These are phyloP conservation scores for Hirschfeldia incana DNA, from an alignment of 345 rosid genomes.

Conservation along the genomic window DNA sequence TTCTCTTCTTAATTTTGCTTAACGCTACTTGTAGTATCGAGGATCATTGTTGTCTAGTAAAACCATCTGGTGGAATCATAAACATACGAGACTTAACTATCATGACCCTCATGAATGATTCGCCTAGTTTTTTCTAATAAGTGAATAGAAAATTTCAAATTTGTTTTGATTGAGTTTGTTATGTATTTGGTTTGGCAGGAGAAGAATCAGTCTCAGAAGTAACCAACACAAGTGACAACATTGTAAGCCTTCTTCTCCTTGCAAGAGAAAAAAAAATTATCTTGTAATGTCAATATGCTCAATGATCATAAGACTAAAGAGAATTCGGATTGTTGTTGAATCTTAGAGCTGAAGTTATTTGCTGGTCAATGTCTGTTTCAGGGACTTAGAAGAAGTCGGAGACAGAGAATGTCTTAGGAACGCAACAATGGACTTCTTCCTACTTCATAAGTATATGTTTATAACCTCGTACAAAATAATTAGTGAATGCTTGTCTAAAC, in stretches of 20 bases:
- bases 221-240: constrained; percentile 25
- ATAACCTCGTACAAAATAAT: constrained; percentile 6
- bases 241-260: constrained; percentile 21
- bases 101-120: neutral
- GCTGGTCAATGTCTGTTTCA: constrained; percentile 13
- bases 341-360: neutral
- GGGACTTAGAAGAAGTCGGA: constrained; percentile 36
- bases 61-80: constrained; percentile 7
- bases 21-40: neutral
- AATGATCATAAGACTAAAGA: neutral
- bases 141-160: neutral
- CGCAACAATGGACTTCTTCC: constrained; percentile 1
- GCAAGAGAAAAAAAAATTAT: neutral
- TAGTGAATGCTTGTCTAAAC: neutral
- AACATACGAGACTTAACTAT: neutral
- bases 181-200: constrained; percentile 16
- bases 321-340: neutral
- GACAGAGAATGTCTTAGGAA: constrained; percentile 19
- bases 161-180: neutral
- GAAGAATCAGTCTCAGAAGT: constrained; percentile 37
- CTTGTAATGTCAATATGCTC: neutral
- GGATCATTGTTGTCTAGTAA: neutral
- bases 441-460: neutral
- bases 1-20: neutral
- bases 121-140: neutral